These are phyloP conservation scores for Digitaria exilis DNA, from an alignment of 202 grass and related monocot species.

Conservation along the genomic window DNA sequence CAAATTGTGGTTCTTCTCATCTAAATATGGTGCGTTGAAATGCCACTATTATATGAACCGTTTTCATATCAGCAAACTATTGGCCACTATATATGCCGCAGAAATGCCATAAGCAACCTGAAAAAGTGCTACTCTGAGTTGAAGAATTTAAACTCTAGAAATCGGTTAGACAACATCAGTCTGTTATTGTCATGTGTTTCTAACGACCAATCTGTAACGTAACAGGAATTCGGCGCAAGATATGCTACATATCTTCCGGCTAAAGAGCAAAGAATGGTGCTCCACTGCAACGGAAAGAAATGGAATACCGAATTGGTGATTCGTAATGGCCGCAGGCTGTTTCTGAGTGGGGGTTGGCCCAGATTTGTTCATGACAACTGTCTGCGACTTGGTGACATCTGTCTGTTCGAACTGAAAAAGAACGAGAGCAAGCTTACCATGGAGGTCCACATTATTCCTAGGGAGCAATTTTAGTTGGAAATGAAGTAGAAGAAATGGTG, in stretches of 20 bases:
- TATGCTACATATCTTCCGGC: constrained; percentile 22
- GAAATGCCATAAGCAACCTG: not conserved
- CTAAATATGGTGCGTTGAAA: not conserved
- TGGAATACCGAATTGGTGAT: constrained; percentile 25
- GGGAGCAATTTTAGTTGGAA: constrained; percentile 14
- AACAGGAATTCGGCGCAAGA: not conserved
- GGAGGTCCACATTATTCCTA: constrained; percentile 41
- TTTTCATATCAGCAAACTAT: not conserved
- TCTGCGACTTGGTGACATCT: constrained; percentile 53
- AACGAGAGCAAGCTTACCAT: constrained; percentile 35
- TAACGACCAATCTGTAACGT: not conserved
- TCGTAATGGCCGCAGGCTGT: not conserved
- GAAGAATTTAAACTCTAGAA: not conserved
- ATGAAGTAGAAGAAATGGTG: not conserved
- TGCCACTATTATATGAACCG: not conserved
- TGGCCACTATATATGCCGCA: too few species aligned
- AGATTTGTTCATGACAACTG: constrained; percentile 48
- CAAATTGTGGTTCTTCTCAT: not conserved
- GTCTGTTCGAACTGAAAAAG: constrained; percentile 53
- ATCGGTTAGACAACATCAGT: not conserved
- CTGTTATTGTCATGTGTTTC: not conserved
- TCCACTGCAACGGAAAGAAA: constrained; percentile 1
- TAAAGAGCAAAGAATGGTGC: not conserved
- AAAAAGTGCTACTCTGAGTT: not conserved
- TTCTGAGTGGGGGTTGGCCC: constrained; percentile 38